Conservation (phyloP, 441 rosid species). For the Manihot esculenta region DNA sequence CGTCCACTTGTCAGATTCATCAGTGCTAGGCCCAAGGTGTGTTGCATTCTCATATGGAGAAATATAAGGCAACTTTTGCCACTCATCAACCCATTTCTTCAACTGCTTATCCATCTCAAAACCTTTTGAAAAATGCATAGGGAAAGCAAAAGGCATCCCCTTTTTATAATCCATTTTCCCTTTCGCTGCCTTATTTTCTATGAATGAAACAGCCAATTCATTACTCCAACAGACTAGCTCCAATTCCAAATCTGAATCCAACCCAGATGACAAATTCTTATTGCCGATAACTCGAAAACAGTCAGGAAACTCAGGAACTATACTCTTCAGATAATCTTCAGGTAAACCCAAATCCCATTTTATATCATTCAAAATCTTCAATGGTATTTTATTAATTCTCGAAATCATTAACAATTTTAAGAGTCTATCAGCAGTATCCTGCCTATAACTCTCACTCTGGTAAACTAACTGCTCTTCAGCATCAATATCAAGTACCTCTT, state of each 20-base stretch:
- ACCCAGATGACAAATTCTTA: conserved; percentile 15
- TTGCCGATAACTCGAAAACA: conserved; percentile 52
- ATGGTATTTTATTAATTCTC: conserved; percentile 56
- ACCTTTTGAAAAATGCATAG: conserved; percentile 57
- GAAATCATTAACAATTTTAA: conserved; percentile 55
- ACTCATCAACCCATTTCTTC: conserved; percentile 68
- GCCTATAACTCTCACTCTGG: too few relatives aligned
- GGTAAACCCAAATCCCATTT: conserved; percentile 82
- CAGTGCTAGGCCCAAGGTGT: conserved; percentile 56
- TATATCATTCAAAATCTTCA: conserved; percentile 53
- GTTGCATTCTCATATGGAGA: conserved; percentile 72
- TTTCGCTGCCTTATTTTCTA: conserved; percentile 52
- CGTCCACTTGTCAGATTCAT: conserved; percentile 83
- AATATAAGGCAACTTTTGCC: conserved; percentile 85
- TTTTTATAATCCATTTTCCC: conserved; percentile 34
- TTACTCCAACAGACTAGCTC: conserved; percentile 85
- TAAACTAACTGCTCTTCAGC: conserved; percentile 53
- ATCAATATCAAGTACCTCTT: conserved; percentile 69
- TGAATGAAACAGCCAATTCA: conserved; percentile 52
- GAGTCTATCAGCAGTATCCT: too few relatives aligned
- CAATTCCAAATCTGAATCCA: conserved; percentile 35
- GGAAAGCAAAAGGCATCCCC: conserved; percentile 54
- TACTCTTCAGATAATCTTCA: conserved; percentile 39
- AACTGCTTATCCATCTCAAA: conserved; percentile 68
- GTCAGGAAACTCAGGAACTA: conserved; percentile 80